Conservation (phyloP, 345 rosid genomes). For the Lumnitzera racemosa region DNA sequence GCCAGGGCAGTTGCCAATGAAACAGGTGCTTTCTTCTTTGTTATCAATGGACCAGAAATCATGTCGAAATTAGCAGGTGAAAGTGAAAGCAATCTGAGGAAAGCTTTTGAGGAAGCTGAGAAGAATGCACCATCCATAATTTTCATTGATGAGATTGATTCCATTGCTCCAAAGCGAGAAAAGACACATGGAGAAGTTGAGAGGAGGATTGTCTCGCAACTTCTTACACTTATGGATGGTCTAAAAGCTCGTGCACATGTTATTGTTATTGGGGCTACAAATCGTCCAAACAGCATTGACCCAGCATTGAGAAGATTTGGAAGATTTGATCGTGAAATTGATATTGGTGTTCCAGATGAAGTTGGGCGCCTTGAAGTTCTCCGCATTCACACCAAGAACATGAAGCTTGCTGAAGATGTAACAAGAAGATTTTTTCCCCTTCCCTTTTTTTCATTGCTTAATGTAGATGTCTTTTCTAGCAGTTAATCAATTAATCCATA, state of each 20-base stretch:
- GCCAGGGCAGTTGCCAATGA: constrained; percentile 97
- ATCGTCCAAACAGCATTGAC: constrained; percentile 94
- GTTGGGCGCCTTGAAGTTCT: constrained; percentile 97
- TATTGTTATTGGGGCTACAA: constrained; percentile 93
- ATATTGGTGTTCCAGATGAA: constrained; percentile 95
- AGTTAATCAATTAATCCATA: background rate
- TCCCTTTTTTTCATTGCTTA: background rate
- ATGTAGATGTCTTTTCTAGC: constrained; percentile 3
- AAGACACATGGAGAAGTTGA: constrained; percentile 97
- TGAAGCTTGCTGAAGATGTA: constrained; percentile 94
- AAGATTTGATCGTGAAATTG: constrained; percentile 89
- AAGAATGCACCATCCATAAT: constrained; percentile 94
- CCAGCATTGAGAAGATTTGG: constrained; percentile 95
- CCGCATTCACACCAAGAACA: constrained; percentile 93
- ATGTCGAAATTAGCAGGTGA: constrained; percentile 97
- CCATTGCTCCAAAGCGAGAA: constrained; percentile 96
- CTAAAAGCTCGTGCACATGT: constrained; percentile 87
- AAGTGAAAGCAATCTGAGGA: constrained; percentile 95
- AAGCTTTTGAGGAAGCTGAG: constrained; percentile 97
- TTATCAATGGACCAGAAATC: constrained; percentile 92
- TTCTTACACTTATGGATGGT: constrained; percentile 94
- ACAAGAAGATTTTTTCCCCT: constrained; percentile 2
- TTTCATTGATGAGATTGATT: constrained; percentile 87
- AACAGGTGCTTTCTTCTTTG: constrained; percentile 95
- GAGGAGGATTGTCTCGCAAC: constrained; percentile 95